Base-by-base conservation (phyloP, 139 green algal species). In the Coelastrella sp. region DNA sequence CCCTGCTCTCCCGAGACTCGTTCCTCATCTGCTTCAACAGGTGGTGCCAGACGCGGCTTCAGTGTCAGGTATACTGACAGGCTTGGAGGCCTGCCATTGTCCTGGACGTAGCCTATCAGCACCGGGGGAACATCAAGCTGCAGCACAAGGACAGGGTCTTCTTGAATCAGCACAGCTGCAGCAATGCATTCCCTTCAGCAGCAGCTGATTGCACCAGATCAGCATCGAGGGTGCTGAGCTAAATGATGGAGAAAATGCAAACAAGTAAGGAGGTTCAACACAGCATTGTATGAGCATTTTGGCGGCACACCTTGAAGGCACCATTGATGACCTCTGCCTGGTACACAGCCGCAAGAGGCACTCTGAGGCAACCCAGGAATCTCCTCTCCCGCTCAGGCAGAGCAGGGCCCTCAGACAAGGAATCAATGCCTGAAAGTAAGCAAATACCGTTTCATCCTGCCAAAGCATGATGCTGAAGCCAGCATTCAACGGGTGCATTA, bases 281-380 rank as follows among this genome's bases (percentile, higher is more conserved):
- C 66, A 20, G 1, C 1, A 3, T 49, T 49, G 3, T 49, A 49
- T 49, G 35, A 49, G 35, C 35, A 5, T 49, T 49, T 17, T 20
- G 3, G 8, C 8, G 24, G 1, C 79, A 76, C 11, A 94, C 85
- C 91, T 91, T 91, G 91, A 95, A 94, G 0, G 82, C 89, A 9
- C 93, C 93, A 15, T 93, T 87, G 78, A 95, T 72, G 63, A 91
- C 83, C 80, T 92, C 88, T 25, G 87, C 89, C 88, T 96, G 94
- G 91, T 96, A 96, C 4, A 96, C 63, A 1, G 94, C 92, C 6
- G 86, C 91, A 27, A 96, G 79, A 17, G 94, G 92, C 78, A 96
- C 20, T 4, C 85, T 80, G 49, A 95, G 22, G 91, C 93, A 93
- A 75, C 94, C 94, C 89, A 96, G 90, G 85, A 95, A 96, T 22